Base-by-base conservation (phyloP, 2,329 filamentous ascomycete genomes). In the Phaeosphaeriaceae sp. region DNA sequence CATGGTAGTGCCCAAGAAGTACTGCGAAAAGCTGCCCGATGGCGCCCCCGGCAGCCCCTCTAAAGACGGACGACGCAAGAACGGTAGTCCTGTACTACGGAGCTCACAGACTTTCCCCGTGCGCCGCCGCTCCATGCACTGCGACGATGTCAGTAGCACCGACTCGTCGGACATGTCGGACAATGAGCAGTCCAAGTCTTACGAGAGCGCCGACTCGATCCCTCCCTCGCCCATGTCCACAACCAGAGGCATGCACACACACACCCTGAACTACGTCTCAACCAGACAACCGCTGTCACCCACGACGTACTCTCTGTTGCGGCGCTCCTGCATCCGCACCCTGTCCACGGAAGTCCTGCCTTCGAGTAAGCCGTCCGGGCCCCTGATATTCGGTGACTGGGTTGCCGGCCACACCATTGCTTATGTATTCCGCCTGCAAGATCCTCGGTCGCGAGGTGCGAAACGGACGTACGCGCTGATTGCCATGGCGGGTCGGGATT, bases 211-310 rank as follows among this genome's bases (percentile, higher is more conserved):
- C 13, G 67, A 70, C 57, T 76, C 76, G 7, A 65, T 76, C 13
- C 82, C 57, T 63, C 57, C 79, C 17, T 84, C 82, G 11, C 73
- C 76, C 51, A 62, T 78, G 51, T 82, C 78, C 54, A 81, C 80
- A 60, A 67, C 76, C 5, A 67, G 68, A 48, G 67, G 68, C 56
- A 70, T 70, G 60, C 85, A 87, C 63, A 82, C 83, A 10, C 85
- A 87, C 61, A 83, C 83, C 20, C 70, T 86, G 50, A 86, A 82
- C 60, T 87, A 86, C 69, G 78, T 86, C 46, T 85, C 85, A n/a
- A 82, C 84, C 33, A 83, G 82, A 53, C 83, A 84, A 25, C 85
- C 85, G 7, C 79, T 82, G 20, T 83, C 84, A 33, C 82, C 83
- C 11, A 77, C 79, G 7, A 80, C 82, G 45, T 87, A 85, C 70